Base-by-base conservation (phyloP, 2,329 filamentous ascomycete species). In the Incumbomyces delicatus region DNA sequence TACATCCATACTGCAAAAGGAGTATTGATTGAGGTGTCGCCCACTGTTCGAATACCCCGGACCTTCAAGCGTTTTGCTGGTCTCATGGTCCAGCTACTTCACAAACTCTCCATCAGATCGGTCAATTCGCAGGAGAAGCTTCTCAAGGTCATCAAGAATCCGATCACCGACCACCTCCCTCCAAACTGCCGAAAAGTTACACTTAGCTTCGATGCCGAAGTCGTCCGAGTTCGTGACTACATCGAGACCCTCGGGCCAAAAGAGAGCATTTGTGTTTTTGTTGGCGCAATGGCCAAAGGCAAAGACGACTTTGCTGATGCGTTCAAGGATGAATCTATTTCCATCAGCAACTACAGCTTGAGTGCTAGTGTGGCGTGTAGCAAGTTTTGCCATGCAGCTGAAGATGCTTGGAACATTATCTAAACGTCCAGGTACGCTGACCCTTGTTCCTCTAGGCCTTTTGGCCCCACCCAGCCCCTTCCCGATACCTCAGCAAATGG, bases 41-140 rank as follows among this genome's bases (percentile, higher is more conserved):
- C 92, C n/a, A 89, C 88, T 7, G 92, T 98, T 49, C 87, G 92
- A 61, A 96, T 98, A 56, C 92, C 92, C 42, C 83, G 92, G 67
- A 98, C 92, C 1, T 98, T 98, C 70, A 98, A 98, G 76, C 88
- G 92, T 34, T 98, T 98, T 61, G 92, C 92, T 38, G 92, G 92
- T 70, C 74, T 98, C 51, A 98, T 98, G 92, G 92, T 98, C 46
- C 92, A 98, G 70, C 77, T 98, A 32, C 80, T 98, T 37, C 92
- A 98, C 68, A 85, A 89, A 50, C 80, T 96, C 35, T 94, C 90
- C 36, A 98, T 98, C 61, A 84, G 92, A 55, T 95, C 90, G 33
- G 94, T 90, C 55, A 94, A 90, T 56, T 96, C 90, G 3, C 88
- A 95, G 63, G 92, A 98, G 70, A 98, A 96, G 72, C 80, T 98